Conservation (phyloP, 495 filamentous ascomycete genomes). For the Trichoderma asperelloides region DNA sequence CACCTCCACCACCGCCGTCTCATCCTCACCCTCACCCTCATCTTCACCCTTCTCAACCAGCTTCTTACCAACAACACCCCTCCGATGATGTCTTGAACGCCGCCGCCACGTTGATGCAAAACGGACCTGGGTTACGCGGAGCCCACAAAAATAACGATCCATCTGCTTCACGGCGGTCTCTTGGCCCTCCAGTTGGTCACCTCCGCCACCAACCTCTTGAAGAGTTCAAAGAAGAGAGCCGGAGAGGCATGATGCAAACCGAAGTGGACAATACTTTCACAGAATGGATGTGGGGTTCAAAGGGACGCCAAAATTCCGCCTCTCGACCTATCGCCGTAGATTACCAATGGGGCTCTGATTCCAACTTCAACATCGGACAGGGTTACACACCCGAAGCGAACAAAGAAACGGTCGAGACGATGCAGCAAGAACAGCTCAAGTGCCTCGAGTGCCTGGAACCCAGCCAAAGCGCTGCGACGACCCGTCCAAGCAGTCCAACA, state of each 20-base stretch:
- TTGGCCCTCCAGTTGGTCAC: conserved; percentile 9
- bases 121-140: conserved; percentile 17
- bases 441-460: conserved; percentile 46
- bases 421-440: conserved; percentile 43
- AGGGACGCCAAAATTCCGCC: conserved; percentile 14
- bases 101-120: conserved; percentile 21
- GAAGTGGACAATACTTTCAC: conserved; percentile 22
- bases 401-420: conserved; percentile 46
- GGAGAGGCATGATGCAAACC: background rate
- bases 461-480: conserved; percentile 44
- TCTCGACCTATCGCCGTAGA: conserved; percentile 18
- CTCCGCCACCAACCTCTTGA: conserved; percentile 12
- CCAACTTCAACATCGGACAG: conserved; percentile 45
- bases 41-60: background rate
- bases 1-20: conserved; percentile 19
- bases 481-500: conserved; percentile 50
- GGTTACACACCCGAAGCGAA: conserved; percentile 46
- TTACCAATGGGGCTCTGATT: conserved; percentile 59
- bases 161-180: background rate
- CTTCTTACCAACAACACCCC: conserved; percentile 10
- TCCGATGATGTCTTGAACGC: conserved; percentile 40
- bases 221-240: conserved; percentile 12
- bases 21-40: no score
- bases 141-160: background rate
- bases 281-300: conserved; percentile 30